phyloP scores from a whole-genome alignment of 805 yeast genomes.

The Yamadazyma olivae region DNA sequence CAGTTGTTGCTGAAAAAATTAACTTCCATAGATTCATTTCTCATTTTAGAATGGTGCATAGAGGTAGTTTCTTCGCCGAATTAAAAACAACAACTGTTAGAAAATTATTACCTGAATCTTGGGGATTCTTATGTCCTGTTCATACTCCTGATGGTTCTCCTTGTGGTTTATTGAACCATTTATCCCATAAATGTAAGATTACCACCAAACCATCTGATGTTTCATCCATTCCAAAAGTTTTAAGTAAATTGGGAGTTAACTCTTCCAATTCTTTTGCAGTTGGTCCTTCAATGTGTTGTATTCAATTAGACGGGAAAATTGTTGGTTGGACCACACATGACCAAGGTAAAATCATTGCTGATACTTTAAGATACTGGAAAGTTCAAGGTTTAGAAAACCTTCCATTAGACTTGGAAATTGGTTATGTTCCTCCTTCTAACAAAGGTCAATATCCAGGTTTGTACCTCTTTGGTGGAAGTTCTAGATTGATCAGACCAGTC shows the following conservation, averaged over 20 bases:
- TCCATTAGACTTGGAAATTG: constrained; percentile 86
- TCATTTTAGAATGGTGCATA: constrained; percentile 99
- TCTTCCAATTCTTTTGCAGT: constrained; percentile 80
- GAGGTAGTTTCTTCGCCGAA: constrained; percentile 99
- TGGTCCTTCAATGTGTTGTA: constrained; percentile 85
- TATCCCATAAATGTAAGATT: constrained; percentile 90
- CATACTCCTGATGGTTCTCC: constrained; percentile 99
- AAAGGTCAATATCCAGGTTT: constrained; percentile 98
- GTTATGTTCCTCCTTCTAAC: constrained; percentile 92
- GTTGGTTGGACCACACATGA: constrained; percentile 93
- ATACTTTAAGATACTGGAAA: constrained; percentile 89
- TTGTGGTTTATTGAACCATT: constrained; percentile 95
- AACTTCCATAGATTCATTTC: constrained; percentile 95
- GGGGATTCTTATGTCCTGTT: constrained; percentile 99
- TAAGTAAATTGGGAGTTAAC: constrained; percentile 74
- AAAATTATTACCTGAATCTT: constrained; percentile 92
- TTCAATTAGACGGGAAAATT: constrained; percentile 88
- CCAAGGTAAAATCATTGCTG: constrained; percentile 82
- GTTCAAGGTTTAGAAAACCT: constrained; percentile 75
- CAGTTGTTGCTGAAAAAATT: constrained; percentile 98
- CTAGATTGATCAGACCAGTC: constrained; percentile 96
- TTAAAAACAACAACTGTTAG: constrained; percentile 96
- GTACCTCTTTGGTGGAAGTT: constrained; percentile 83
- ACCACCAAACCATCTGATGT: constrained; percentile 77
- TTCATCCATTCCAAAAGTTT: constrained; percentile 60